phyloP scores from a whole-genome alignment of 1,139 yeast genomes.

The Kodamaea plutei region DNA sequence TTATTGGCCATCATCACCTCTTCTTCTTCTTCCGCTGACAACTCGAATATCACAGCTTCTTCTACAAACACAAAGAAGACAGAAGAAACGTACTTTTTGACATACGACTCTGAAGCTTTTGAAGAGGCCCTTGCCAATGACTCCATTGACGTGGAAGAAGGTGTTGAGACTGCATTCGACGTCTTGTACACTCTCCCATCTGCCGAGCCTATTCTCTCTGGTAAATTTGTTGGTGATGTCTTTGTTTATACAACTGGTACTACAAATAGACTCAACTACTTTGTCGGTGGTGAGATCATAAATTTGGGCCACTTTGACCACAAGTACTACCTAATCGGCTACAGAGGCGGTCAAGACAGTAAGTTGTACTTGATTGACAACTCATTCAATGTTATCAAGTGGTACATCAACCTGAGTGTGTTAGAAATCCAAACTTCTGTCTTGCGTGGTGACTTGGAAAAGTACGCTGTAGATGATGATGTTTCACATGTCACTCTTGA shows the following conservation, averaged over 20 bases:
- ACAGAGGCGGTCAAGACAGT: constrained; percentile 77
- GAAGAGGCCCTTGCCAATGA: constrained; percentile 59
- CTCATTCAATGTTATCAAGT: constrained; percentile 78
- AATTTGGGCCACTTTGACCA: constrained; percentile 93
- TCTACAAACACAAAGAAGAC: constrained; percentile 24
- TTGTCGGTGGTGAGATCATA: constrained; percentile 91
- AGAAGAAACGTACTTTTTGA: constrained; percentile 77
- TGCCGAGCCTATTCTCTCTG: constrained; percentile 74
- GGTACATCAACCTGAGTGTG: constrained; percentile 77
- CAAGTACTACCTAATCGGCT: constrained; percentile 82
- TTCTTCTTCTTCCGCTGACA: constrained; percentile 14
- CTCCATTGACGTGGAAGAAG: constrained; percentile 72
- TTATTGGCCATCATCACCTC: constrained; percentile 73
- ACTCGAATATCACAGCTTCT: constrained; percentile 13
- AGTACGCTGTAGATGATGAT: constrained; percentile 42
- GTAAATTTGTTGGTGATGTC: constrained; percentile 96
- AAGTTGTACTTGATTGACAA: constrained; percentile 88
- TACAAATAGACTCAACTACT: constrained; percentile 84
- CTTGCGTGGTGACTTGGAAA: constrained; percentile 81
- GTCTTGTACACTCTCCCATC: constrained; percentile 73
- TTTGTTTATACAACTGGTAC: constrained; percentile 80
- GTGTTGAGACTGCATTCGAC: constrained; percentile 81
- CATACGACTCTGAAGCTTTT: constrained; percentile 65
- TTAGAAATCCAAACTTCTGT: constrained; percentile 94
- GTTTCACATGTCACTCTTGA: constrained; percentile 59